Evolutionary conservation across 2,329 filamentous ascomycete species (phyloP), one percentile per base, ranked within the genome.

Genomic region (Thielaviopsis euricoi): DNA sequence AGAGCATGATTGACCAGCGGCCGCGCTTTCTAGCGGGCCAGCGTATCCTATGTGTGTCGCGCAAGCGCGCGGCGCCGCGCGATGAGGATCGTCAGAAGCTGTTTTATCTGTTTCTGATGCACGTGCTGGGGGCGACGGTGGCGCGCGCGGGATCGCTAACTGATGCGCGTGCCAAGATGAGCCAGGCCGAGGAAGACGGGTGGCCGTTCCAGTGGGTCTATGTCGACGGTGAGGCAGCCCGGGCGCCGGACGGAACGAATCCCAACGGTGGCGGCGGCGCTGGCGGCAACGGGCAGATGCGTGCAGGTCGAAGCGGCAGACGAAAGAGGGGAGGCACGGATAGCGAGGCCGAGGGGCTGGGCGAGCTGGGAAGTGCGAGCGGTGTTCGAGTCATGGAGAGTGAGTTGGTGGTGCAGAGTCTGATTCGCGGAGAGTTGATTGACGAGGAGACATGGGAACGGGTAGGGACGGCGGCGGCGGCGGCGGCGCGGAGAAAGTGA

Each of bases 351-450:
- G 55, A 54, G 13, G 49, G 40, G 1, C 46, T 54, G 48, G 23
- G 43, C 15, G 46, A 43, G 10, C 22, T 57, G 46, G 25, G 37
- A 0, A 46, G 29, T 10, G 29, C 7, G 5, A 33, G 43, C 22
- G 52, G 55, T 17, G 65, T 71, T 50, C 79, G 77, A 62, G 77
- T 93, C 51, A 78, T 95, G 56, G 85, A 83, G 58, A 85, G 94
- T 67, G 91, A 97, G 70, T 82, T 91, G 66, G 82, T 97, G 22
- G 83, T 95, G 58, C 91, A 98, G 74, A 96, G 89, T 68, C 73
- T 97, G 60, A 96, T 98, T 62, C 69, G 95, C 55, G 91, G 90
- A 0, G 80, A 82, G 61, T 71, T 96, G 63, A 79, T 89, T 56
- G 84, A 87, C 61, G 78, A 81, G 54, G 75, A 72, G 13, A 77